Evolutionary conservation across 257 asterid genomes (phyloP), one percentile per base, ranked within the genome.

Genomic region (Solanum chiquidenum): DNA sequence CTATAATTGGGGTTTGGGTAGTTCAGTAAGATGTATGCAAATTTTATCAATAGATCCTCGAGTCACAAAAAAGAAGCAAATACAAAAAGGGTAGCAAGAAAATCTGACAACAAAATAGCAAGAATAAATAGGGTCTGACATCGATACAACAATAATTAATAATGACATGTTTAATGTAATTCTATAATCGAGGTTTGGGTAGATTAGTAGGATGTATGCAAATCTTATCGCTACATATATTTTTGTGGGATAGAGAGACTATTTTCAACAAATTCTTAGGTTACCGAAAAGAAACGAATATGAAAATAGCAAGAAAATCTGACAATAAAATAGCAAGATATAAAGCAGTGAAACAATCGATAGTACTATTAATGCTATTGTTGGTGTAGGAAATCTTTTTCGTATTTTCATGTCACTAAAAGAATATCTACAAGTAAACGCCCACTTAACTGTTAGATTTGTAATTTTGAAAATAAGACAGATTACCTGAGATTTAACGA

Each of bases 401-500:
- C 68, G n/a, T 60, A 23, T 27, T 64, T 2, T n/a, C 34, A 5
- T 11, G 72, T 25, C 0, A n/a, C 14, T 9, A 10, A n/a, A 64
- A 64, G 69, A 11, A 66, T 25, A 62, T 62, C 16, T 2, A n/a
- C 16, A 62, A 62, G 4, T 12, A 2, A 69, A 69, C 11, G 5
- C 0, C 75, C 13, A 1, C 0, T 29, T 6, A 29, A 69, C 1
- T 13, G 3, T 69, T 0, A 29, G 11, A 69, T 69, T 69, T 69
- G 0, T 69, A 29, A 29, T 29, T 7, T 69, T 69, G 1, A 29
- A 69, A 29, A 29, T 69, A 13, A 69, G 3, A 69, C 5, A 69
- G 1, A 14, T 29, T 69, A 94, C 95, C 94, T 94, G 96, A 40
- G 94, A 90, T 55, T 60, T 86, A 27, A 88, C 92, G 14, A 93